Conservation (phyloP, 2,329 filamentous ascomycete genomes). For the Exserohilum turcica region DNA sequence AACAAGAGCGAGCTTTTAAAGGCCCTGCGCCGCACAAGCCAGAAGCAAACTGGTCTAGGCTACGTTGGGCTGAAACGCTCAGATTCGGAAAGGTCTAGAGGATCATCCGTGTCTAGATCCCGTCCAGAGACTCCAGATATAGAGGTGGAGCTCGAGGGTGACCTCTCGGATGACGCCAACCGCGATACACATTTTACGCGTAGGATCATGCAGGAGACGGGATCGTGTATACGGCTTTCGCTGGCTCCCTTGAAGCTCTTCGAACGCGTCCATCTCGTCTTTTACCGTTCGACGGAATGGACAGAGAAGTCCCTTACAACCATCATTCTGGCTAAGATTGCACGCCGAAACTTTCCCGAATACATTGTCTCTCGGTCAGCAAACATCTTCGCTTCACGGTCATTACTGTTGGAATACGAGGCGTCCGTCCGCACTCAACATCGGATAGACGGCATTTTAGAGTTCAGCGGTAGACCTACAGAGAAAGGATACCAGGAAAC, state of each 20-base stretch:
- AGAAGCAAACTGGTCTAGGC: constrained; percentile 75
- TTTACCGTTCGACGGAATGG: constrained; percentile 96
- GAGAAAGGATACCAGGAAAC: constrained; percentile 70
- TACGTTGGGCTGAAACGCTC: constrained; percentile 70
- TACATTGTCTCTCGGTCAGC: constrained; percentile 89
- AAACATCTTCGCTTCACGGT: constrained; percentile 82
- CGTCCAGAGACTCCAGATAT: constrained; percentile 38
- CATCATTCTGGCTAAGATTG: constrained; percentile 90
- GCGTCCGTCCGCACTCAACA: constrained; percentile 81
- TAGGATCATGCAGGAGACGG: constrained; percentile 78
- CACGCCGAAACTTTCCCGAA: constrained; percentile 81
- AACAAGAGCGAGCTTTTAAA: constrained; percentile 81
- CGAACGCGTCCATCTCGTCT: constrained; percentile 91
- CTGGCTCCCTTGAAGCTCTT: constrained; percentile 77
- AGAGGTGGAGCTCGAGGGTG: constrained; percentile 38
- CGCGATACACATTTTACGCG: constrained; percentile 74
- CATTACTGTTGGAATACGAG: constrained; percentile 84
- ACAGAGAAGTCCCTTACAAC: constrained; percentile 95
- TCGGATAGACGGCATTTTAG: constrained; percentile 78
- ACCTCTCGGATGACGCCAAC: constrained; percentile 58
- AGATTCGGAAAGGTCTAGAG: constrained; percentile 62
- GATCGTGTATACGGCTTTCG: constrained; percentile 83
- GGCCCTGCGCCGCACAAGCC: constrained; percentile 74
- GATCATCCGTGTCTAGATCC: constrained; percentile 50
- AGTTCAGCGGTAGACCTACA: constrained; percentile 73